A percentile compares a stretch with the other conserved stretches of the same genome.
Evolutionary conservation across 257 asterid species (phyloP).

Genomic region (Linderniella brevidens): DNA sequence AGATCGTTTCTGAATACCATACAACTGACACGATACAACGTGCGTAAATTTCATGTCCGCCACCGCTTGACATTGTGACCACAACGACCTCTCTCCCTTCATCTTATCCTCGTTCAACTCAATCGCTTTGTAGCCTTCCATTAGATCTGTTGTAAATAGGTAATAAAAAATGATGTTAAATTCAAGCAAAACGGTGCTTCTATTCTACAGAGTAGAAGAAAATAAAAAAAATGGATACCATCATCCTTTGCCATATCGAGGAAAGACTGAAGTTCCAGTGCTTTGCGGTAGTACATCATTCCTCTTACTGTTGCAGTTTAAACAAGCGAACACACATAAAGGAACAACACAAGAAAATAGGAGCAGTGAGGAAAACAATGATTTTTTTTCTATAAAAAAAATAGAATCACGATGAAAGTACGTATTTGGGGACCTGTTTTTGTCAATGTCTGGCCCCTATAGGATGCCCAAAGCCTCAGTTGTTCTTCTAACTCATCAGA

Average conservation of each 20-base stretch:
- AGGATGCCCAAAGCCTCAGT: slow-evolving; percentile 88
- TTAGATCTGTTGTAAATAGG: slow-evolving; percentile 35
- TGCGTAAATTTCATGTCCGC: slow-evolving; percentile 86
- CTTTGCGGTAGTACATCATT: slow-evolving; percentile 93
- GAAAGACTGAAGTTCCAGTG: slow-evolving; percentile 83
- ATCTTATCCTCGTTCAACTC: slow-evolving; percentile 72
- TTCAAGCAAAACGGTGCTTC: background rate
- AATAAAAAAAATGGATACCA: slow-evolving; percentile 36
- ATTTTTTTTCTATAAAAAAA: background rate
- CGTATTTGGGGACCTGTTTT: slow-evolving; percentile 39
- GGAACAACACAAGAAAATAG: background rate
- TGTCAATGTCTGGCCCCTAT: slow-evolving; percentile 84
- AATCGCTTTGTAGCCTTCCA: slow-evolving; percentile 88
- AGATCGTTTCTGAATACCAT: slow-evolving; percentile 80
- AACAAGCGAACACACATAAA: slow-evolving; percentile 2
- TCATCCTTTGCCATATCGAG: slow-evolving; percentile 92
- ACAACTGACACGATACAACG: slow-evolving; percentile 76
- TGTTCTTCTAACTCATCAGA: slow-evolving; percentile 68
- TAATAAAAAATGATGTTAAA: slow-evolving; percentile 5
- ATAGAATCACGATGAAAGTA: slow-evolving; percentile 11
- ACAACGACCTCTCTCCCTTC: slow-evolving; percentile 65
- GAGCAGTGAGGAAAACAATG: background rate
- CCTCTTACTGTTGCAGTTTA: slow-evolving; percentile 55
- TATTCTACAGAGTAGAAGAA: background rate
- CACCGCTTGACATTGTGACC: slow-evolving; percentile 83